Percentiles rank a stretch among this genome's conserved stretches.
Evolutionary conservation across 768 basidiomycete species (phyloP).

Genomic region (Kwoniella dejecticola): DNA sequence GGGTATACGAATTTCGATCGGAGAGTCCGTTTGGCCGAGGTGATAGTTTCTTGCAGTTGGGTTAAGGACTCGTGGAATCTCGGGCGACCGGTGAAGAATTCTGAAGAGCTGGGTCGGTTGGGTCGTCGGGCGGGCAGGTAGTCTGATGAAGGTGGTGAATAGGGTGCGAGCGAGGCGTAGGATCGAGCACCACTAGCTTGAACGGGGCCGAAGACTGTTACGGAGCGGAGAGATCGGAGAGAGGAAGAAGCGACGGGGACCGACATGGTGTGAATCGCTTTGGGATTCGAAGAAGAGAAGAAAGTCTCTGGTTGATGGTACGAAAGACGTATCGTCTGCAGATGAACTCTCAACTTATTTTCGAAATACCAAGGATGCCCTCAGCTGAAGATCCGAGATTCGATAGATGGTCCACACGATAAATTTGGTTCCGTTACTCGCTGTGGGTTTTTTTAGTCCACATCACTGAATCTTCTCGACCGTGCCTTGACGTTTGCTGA

Average conservation of each 20-base stretch:
- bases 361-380: too few species aligned
- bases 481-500: neutral
- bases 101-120: constrained; percentile 61
- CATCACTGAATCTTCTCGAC: neutral
- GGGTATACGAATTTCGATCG: constrained; percentile 71
- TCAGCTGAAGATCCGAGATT: neutral
- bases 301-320: too few species aligned
- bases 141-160: constrained; percentile 15
- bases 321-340: too few species aligned
- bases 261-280: too few species aligned
- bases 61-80: constrained; percentile 72
- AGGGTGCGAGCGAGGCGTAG: constrained; percentile 16
- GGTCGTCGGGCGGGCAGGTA: constrained; percentile 23
- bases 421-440: too few species aligned
- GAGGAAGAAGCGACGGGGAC: constrained; percentile 11
- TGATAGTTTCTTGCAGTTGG: constrained; percentile 67
- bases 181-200: neutral
- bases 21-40: constrained; percentile 64
- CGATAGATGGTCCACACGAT: too few species aligned
- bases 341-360: too few species aligned
- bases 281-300: too few species aligned
- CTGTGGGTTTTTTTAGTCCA: neutral
- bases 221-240: constrained; percentile 6
- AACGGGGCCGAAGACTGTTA: neutral
- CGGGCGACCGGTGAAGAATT: constrained; percentile 80